Evolutionary conservation across 176 grass and related monocot genomes (phyloP).

Genomic region (Bothriochloa decipiens): DNA sequence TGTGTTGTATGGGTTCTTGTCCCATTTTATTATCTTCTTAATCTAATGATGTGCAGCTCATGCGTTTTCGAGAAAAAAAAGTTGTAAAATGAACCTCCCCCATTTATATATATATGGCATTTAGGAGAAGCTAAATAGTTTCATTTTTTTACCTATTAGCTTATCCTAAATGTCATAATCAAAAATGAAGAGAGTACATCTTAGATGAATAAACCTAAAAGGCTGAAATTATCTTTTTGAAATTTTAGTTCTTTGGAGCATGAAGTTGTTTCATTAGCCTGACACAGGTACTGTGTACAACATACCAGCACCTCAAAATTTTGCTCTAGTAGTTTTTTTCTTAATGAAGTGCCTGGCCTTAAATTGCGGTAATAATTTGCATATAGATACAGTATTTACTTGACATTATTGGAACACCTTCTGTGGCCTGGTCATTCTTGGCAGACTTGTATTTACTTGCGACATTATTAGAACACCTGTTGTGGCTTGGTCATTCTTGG

Average conservation of each 20-base stretch:
- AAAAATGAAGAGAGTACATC: neutral
- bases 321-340: neutral
- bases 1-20: no score
- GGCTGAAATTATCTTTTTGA: conserved; percentile 18
- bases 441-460: conserved; percentile 10
- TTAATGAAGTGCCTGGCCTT: neutral
- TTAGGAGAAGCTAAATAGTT: neutral
- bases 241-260: conserved; percentile 8
- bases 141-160: neutral
- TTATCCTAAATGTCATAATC: neutral
- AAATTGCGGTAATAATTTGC: conserved; percentile 3
- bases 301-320: neutral
- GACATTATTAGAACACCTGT: conserved; percentile 8
- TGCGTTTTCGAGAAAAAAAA: neutral
- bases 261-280: conserved; percentile 12
- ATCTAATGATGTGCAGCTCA: no score
- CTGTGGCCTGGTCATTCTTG: conserved; percentile 20
- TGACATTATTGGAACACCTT: conserved; percentile 21
- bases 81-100: neutral
- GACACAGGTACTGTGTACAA: neutral
- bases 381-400: conserved; percentile 14
- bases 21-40: no score
- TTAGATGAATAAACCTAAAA: conserved; percentile 17
- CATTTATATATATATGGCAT: neutral
- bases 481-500: conserved; percentile 19